Evolutionary conservation across 78 protist species (phyloP).

Genomic region (Dictyostelium brefeldianum): DNA sequence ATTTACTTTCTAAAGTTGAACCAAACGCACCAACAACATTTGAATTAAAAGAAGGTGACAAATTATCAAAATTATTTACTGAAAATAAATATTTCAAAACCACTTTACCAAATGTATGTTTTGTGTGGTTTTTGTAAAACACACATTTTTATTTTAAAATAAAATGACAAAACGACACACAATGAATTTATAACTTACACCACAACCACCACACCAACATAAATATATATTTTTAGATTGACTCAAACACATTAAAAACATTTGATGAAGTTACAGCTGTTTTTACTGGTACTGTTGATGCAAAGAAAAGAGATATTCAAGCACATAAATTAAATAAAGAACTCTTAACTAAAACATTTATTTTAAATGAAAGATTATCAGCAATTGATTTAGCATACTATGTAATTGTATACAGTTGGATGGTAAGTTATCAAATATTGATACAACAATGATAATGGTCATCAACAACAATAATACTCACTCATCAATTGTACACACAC

Average conservation of each 20-base stretch:
- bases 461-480: neutral
- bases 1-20: slow-evolving; percentile 17
- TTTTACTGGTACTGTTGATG: neutral
- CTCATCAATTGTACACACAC: neutral
- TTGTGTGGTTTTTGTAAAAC: neutral
- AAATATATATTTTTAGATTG: neutral
- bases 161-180: too few species aligned
- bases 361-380: slow-evolving; percentile 15
- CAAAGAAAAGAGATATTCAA: slow-evolving; percentile 34
- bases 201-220: neutral
- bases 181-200: neutral
- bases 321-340: slow-evolving; percentile 65
- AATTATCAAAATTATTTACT: neutral
- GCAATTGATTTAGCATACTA: slow-evolving; percentile 55
- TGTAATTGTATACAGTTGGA: slow-evolving; percentile 49
- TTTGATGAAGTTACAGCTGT: slow-evolving; percentile 19
- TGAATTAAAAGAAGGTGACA: neutral
- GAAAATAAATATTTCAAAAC: neutral
- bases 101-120: neutral
- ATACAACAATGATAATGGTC: neutral
- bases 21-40: neutral
- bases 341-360: slow-evolving; percentile 14
- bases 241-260: neutral
- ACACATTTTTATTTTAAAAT: too few species aligned
- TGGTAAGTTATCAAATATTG: slow-evolving; percentile 16